Evolutionary conservation across 345 rosid genomes (phyloP).

Genomic region (Syzygium oleosum): DNA sequence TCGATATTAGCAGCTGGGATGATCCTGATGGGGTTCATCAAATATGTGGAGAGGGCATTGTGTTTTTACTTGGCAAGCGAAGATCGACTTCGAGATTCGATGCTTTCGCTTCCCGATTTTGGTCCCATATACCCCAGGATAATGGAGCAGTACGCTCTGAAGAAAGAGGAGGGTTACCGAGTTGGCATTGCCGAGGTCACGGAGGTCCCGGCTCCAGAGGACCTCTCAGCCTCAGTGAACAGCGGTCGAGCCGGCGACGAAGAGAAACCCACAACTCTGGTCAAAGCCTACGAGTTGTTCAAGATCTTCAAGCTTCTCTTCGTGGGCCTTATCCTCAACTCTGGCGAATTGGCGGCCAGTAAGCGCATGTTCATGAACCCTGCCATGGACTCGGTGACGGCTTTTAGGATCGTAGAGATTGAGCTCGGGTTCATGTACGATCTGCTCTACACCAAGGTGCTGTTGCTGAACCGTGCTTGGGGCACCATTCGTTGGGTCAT

Average conservation of each 20-base stretch:
- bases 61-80: slow-evolving; percentile 27
- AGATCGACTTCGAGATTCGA: slow-evolving; percentile 13
- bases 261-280: background rate
- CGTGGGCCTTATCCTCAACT: background rate
- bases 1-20: slow-evolving; percentile 12
- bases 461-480: background rate
- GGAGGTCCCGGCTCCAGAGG: background rate
- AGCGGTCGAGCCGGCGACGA: background rate
- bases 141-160: slow-evolving; percentile 1
- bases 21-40: slow-evolving; percentile 28
- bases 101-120: slow-evolving; percentile 10
- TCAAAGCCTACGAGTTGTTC: background rate
- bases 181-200: background rate
- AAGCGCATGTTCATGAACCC: fast-evolving
- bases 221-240: fast-evolving
- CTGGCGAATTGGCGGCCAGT: background rate
- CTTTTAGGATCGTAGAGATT: background rate
- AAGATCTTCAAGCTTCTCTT: background rate
- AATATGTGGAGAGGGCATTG: slow-evolving; percentile 31
- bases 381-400: fast-evolving
- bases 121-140: slow-evolving; percentile 19
- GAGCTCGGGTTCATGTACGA: background rate
- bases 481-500: background rate
- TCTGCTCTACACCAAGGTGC: background rate
- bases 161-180: slow-evolving; percentile 1